Conservation (phyloP, 2,329 filamentous ascomycete genomes). For the Hysterium pulicare region DNA sequence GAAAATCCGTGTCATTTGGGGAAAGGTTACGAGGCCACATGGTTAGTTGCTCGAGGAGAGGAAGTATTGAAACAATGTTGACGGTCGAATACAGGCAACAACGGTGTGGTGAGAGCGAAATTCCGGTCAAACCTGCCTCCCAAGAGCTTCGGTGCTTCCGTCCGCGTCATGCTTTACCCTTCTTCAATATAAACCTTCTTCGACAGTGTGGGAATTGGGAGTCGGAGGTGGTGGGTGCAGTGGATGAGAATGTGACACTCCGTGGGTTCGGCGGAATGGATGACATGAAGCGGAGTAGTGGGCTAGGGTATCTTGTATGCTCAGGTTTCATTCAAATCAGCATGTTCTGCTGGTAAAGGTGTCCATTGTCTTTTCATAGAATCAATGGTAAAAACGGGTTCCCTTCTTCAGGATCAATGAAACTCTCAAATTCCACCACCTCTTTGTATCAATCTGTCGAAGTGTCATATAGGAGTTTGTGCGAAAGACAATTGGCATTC, state of each 20-base stretch:
- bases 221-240: neutral
- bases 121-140: constrained; percentile 95
- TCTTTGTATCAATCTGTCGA: neutral
- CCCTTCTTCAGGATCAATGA: neutral
- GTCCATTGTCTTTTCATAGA: constrained; percentile 1
- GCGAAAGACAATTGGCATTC: neutral
- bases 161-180: constrained; percentile 97
- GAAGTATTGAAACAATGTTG: constrained; percentile 29
- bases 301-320: constrained; percentile 4
- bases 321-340: constrained; percentile 1
- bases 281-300: neutral
- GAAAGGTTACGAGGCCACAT: constrained; percentile 65
- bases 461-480: neutral
- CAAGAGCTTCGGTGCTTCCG: constrained; percentile 81
- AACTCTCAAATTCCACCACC: neutral
- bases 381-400: neutral
- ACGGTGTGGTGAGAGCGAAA: constrained; percentile 94
- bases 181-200: constrained; percentile 98
- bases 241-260: neutral
- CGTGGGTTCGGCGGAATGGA: neutral
- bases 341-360: constrained; percentile 3
- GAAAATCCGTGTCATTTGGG: constrained; percentile 97
- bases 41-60: too few species aligned
- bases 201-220: neutral
- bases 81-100: constrained; percentile 87